Evolutionary conservation across 1,284 basidiomycete species (phyloP), one percentile per base, ranked within the genome.

Genomic region (Puccinia polysora): DNA sequence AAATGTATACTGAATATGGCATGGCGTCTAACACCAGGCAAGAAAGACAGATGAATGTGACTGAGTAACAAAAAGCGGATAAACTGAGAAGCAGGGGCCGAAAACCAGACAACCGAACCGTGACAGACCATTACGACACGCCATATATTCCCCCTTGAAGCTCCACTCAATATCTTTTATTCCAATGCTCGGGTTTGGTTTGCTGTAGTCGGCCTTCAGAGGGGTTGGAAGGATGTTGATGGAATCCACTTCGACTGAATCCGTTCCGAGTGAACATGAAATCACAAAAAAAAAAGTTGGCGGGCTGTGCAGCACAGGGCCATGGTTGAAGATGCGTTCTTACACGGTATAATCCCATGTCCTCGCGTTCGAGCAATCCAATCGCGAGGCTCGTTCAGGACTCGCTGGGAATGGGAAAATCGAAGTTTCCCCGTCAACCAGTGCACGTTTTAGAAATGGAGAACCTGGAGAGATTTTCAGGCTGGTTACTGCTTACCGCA

Each of bases 271-370:
- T 25, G 49, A 34, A 38, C 6, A 38, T 55, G 32, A 4, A 25
- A 14, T 10, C 32, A 28, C 20, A 53, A 40, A 8, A 49, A 30
- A 59, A 10, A 25, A 59, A 32, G 28, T 15, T 15, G n/a, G 8
- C 28, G 36, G 43, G 30, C 36, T 50, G 14, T 59, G 20, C 18
- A 34, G 28, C 14, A n/a, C 18, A n/a, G 4, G 18, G 18, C 4
- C 20, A 59, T 10, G 2, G 15, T 20, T 36, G 38, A 32, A 32
- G 20, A 8, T 2, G 23, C 5, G 2, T 12, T 10, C 64, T 53
- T 28, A 65, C 64, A 65, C 18, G 64, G 64, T 52, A 68, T 68
- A 40, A 68, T 68, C 1, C 65, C 65, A 15, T 68, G 65, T n/a
- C 38, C 52, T 23, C 65, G 53, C 30, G 65, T 68, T 6, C 65